Conservation (phyloP, 2,329 filamentous ascomycete species). For the Monosporascus cannonballus region DNA sequence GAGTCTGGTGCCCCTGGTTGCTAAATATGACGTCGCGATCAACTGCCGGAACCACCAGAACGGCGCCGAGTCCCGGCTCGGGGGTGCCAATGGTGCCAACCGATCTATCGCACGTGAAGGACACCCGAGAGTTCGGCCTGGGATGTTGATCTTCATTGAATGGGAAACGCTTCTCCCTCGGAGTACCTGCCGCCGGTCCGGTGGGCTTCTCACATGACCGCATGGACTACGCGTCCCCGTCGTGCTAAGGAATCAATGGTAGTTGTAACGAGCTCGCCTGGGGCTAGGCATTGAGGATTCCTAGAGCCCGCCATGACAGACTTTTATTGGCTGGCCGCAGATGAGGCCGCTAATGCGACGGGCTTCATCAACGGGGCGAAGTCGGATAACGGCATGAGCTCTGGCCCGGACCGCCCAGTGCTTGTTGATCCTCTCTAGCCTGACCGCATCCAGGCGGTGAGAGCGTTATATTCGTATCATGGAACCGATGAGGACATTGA, state of each 20-base stretch:
- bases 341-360: constrained; percentile 9
- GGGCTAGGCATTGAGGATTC: constrained; percentile 9
- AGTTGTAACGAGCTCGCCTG: constrained; percentile 13
- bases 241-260: constrained; percentile 4
- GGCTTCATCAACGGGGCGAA: constrained; percentile 12
- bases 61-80: constrained; percentile 1
- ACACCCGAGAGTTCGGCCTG: constrained; percentile 12
- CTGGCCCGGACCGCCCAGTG: background rate
- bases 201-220: constrained; percentile 11
- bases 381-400: constrained; percentile 5
- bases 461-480: constrained; percentile 13
- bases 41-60: constrained; percentile 8
- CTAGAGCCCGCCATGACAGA: constrained; percentile 8
- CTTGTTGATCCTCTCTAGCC: constrained; percentile 11
- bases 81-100: background rate
- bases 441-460: constrained; percentile 13
- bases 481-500: constrained; percentile 9
- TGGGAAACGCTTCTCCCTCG: constrained; percentile 10
- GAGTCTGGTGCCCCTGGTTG: no score
- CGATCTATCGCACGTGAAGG: constrained; percentile 6
- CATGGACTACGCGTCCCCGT: constrained; percentile 8
- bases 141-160: constrained; percentile 15
- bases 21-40: constrained; percentile 1
- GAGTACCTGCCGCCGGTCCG: constrained; percentile 4
- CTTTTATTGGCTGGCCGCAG: constrained; percentile 14